Evolutionary conservation across 139 green algal species (phyloP).

Genomic region (Coelastrella sp.): DNA sequence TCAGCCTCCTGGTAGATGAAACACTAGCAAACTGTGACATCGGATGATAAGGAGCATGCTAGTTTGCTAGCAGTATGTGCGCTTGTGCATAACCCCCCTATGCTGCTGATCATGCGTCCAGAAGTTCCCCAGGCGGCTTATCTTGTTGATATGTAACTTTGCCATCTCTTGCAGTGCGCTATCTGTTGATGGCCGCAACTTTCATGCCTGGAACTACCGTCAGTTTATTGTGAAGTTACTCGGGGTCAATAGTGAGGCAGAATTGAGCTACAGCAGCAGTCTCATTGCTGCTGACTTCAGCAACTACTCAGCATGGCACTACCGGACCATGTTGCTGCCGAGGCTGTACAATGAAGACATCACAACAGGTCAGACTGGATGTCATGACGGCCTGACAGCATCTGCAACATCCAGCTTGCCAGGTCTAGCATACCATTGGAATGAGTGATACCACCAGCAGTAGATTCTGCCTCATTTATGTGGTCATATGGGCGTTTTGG

Average conservation of each 20-base stretch:
- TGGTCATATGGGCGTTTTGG: too few relatives aligned
- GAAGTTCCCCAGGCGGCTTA: background rate
- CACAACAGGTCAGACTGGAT: background rate
- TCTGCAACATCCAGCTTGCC: too few relatives aligned
- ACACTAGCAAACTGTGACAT: too few relatives aligned
- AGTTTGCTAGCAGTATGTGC: too few relatives aligned
- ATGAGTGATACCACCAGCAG: too few relatives aligned
- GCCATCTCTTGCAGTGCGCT: constrained; percentile 5
- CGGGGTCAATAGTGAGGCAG: constrained; percentile 54
- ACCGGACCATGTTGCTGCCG: constrained; percentile 83
- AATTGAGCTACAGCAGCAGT: constrained; percentile 78
- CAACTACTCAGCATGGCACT: constrained; percentile 99
- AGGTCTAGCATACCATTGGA: too few relatives aligned
- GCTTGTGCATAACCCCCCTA: too few relatives aligned
- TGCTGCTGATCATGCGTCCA: too few relatives aligned
- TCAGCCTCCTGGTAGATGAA: background rate
- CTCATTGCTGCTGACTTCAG: constrained; percentile 96
- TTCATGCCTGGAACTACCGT: constrained; percentile 95
- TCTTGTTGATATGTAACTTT: background rate
- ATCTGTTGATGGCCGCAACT: constrained; percentile 93
- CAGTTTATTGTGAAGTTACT: constrained; percentile 73
- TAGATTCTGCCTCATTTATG: too few relatives aligned
- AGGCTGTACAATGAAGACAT: constrained; percentile 41
- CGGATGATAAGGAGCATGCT: too few relatives aligned
- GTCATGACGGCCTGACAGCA: background rate